Evolutionary conservation across 768 basidiomycete species (phyloP).

Genomic region (Cantharellus cinnabarinus): DNA sequence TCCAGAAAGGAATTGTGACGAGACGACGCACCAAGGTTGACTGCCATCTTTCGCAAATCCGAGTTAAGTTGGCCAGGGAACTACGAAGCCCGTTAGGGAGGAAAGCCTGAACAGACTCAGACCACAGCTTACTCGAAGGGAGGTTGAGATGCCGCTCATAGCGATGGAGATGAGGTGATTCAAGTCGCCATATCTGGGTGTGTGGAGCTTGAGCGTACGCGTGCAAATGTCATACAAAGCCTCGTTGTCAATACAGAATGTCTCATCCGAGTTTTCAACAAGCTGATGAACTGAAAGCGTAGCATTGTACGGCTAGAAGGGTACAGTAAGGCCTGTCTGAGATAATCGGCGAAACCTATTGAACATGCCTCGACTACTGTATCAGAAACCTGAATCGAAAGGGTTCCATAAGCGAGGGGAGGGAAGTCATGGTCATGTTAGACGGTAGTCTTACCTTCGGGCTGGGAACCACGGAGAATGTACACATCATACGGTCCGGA

Average conservation of each 20-base stretch:
- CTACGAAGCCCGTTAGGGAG: conserved; percentile 1
- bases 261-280: conserved; percentile 98
- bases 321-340: neutral
- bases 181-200: conserved; percentile 91
- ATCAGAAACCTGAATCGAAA: conserved; percentile 44
- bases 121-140: conserved; percentile 37
- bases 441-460: conserved; percentile 38
- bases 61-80: conserved; percentile 99
- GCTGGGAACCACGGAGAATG: conserved; percentile 94
- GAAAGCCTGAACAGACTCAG: neutral
- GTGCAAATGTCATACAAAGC: conserved; percentile 99
- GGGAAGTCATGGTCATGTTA: neutral
- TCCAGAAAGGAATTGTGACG: neutral
- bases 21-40: conserved; percentile 75
- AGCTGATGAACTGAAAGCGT: conserved; percentile 96
- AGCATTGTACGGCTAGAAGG: conserved; percentile 78
- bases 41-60: conserved; percentile 91
- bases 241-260: conserved; percentile 99
- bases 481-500: conserved; percentile 99
- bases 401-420: conserved; percentile 2
- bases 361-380: conserved; percentile 77
- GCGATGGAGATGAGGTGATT: conserved; percentile 96
- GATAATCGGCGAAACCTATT: neutral
- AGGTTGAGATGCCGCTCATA: conserved; percentile 98
- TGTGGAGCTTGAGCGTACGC: conserved; percentile 87